Conservation (phyloP, 352 stramenopile genomes). For the Phytophthora podocarpi region DNA sequence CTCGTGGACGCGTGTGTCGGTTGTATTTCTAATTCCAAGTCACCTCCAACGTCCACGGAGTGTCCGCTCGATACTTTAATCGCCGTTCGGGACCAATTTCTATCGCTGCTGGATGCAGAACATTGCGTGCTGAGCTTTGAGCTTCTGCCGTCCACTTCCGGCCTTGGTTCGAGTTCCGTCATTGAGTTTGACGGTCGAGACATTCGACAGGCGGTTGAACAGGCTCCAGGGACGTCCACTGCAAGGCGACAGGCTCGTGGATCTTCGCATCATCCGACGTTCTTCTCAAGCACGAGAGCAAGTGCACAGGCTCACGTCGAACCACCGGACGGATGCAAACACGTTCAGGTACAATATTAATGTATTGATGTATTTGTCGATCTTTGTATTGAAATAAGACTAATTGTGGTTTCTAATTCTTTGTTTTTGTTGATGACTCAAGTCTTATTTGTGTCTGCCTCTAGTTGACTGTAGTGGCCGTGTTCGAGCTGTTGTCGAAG, state of each 20-base stretch:
- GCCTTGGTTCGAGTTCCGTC: slow-evolving; percentile 20
- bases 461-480: slow-evolving; percentile 57
- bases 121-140: slow-evolving; percentile 70
- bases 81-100: slow-evolving; percentile 59
- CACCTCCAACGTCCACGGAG: neutral
- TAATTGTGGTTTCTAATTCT: too few species aligned
- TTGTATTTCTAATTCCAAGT: neutral
- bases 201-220: slow-evolving; percentile 46
- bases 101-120: slow-evolving; percentile 65
- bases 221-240: slow-evolving; percentile 25
- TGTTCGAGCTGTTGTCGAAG: slow-evolving; percentile 65
- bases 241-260: slow-evolving; percentile 28
- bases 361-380: too few species aligned
- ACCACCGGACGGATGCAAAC: slow-evolving; percentile 36
- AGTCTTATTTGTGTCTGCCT: slow-evolving; percentile 76
- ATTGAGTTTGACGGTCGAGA: slow-evolving; percentile 66
- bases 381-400: too few species aligned
- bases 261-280: slow-evolving; percentile 31
- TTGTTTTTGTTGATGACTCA: slow-evolving; percentile 1
- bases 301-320: slow-evolving; percentile 29
- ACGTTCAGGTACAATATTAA: slow-evolving; percentile 47
- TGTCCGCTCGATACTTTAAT: slow-evolving; percentile 20
- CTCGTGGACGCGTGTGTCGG: slow-evolving; percentile 46
- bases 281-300: slow-evolving; percentile 32
- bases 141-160: slow-evolving; percentile 17